Base-by-base conservation (phyloP, 2,329 filamentous ascomycete genomes). In the Iodosphaeria phyllophila region DNA sequence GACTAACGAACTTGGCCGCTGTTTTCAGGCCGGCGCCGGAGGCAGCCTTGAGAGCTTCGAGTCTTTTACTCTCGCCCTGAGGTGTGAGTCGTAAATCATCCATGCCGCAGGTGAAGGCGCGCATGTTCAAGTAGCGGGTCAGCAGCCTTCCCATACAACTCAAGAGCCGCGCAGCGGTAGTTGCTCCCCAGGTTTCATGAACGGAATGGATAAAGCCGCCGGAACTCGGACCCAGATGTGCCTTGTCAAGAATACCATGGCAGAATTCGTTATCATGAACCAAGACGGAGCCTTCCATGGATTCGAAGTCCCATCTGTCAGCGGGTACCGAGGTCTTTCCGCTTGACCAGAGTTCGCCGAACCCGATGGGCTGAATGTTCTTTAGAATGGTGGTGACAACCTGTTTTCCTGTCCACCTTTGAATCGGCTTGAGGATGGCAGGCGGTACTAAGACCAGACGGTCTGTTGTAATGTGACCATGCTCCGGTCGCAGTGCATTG, bases 61-160 rank as follows among this genome's bases (percentile, higher is more conserved):
- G 66, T 20, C 89, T 72, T 26, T 62, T 58, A 28, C 56, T 54
- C 43, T 98, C 83, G 26, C 89, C 86, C 32, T 77, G 58, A 2
- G 65, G 58, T 1, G 86, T 95, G 25, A 98, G 66, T 29, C 77
- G 70, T 30, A 98, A 60, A 58, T 98, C 91, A 41, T 98, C 86
- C 51, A 98, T 92, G 45, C 91, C 91, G 48, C 89, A 98, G 35
- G 80, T 89, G 47, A 95, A 95, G 2, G 86, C 89, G 25, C 84
- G 68, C 73, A 93, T 92, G 43, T 89, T 79, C 31, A 95, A 61
- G 35, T 84, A 75, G 40, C 84, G 76, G 0, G 89, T 98, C 33
- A 98, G 54, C 14, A 98, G 60, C 28, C 89, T 72, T 27, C 89
- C 89, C 28, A 98, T 61, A 37, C 86, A 76, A 56, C 83, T 91